Conservation (phyloP, 306 rosid species). For the Lathyrus tuberosus region DNA sequence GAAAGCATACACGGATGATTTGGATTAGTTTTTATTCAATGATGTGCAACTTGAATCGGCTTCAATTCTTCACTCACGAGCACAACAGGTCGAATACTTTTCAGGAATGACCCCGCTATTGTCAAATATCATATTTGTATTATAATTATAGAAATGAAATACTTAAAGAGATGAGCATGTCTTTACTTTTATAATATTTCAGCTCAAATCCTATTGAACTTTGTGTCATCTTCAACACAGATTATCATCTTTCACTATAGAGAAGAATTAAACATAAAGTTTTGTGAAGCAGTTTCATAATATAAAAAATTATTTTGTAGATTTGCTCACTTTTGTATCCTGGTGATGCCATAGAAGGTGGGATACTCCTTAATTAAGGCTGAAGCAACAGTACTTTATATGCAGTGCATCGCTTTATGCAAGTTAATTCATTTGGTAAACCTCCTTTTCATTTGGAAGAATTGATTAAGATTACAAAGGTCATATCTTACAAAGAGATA, state of each 20-base stretch:
- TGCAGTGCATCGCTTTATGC: conserved; percentile 99
- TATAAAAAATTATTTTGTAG: conserved; percentile 51
- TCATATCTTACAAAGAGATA: too few species aligned
- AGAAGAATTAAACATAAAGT: not conserved
- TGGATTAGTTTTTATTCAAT: conserved; percentile 79
- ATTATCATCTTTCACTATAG: conserved; percentile 1
- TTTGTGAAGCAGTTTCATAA: not conserved
- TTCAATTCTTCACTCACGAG: conserved; percentile 82
- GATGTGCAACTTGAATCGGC: conserved; percentile 92
- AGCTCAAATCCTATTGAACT: conserved; percentile 29
- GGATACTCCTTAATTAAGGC: conserved; percentile 86
- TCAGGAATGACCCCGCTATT: conserved; percentile 23
- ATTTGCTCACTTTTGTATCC: conserved; percentile 96
- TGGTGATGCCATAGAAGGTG: conserved; percentile 95
- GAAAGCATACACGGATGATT: conserved; percentile 80
- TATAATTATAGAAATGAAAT: conserved; percentile 27
- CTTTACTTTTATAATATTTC: conserved; percentile 20
- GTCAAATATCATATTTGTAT: conserved; percentile 14
- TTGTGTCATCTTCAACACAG: not conserved
- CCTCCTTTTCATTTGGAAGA: not conserved
- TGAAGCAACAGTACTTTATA: conserved; percentile 95
- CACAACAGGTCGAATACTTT: conserved; percentile 70
- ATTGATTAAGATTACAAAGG: too few species aligned
- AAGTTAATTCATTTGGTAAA: conserved; percentile 28
- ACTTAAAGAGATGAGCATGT: conserved; percentile 10